Evolutionary conservation across 2,329 filamentous ascomycete species (phyloP), one percentile per base, ranked within the genome.

Genomic region (Sphaerostilbella broomeana): DNA sequence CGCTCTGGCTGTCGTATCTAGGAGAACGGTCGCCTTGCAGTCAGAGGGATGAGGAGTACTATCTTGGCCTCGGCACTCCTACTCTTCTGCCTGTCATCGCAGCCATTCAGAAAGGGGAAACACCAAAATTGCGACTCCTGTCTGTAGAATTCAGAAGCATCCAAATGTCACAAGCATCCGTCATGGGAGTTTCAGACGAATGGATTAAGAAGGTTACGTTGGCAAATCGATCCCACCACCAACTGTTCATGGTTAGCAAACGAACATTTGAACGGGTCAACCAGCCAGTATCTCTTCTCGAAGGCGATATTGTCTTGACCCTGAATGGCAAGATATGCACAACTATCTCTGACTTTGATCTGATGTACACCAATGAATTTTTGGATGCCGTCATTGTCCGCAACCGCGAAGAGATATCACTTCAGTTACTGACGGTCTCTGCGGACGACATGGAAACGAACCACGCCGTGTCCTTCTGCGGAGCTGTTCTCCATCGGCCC

Each of bases 211-310:
- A 87, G 61, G 90, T 95, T 2, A 82, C 92, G 38, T 72, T 81
- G 49, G 86, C 87, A 46, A 95, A 98, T 61, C 84, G 86, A 26
- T 82, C 92, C 35, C 85, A 88, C 42, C 92, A 98, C 58, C 92
- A 98, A 64, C 77, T 98, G 25, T 98, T 98, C 69, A 95, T 98
- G 85, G 87, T 98, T 20, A 84, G 87, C 53, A 98, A 98, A 67
- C 82, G 94, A 32, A 79, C 77, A 0, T 81, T 81, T 52, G 78
- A 81, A 61, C 70, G 75, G 11, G 64, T 60, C 17, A 59, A 65
- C 34, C 62, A 62, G 29, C 60, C 67, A 2, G 63, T 65, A 1
- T 76, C 81, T 12, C 73, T 98, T 12, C 72, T 86, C 20, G 94
- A 98, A 65, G 88, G 89, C 35, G 92, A 98, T 57, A 83, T 98